Percentiles rank a stretch among this genome's conserved stretches.
Conservation (phyloP, 805 yeast genomes). For the Saccharomycopsis synnaedendra region DNA sequence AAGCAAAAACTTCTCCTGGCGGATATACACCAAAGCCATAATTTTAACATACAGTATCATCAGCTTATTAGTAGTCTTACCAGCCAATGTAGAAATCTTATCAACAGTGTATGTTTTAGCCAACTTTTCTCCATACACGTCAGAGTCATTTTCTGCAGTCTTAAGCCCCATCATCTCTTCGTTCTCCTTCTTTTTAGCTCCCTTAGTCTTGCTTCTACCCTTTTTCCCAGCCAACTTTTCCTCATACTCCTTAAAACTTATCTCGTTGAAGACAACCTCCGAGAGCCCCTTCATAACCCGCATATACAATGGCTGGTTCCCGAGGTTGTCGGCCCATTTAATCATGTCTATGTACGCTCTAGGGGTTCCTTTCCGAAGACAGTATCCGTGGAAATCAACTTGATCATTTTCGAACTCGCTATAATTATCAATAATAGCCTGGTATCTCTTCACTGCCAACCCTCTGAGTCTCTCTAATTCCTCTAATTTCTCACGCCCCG, state of each 20-base stretch:
- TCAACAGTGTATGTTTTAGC: not conserved
- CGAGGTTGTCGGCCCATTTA: conserved; percentile 73
- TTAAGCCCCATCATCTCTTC: conserved; percentile 9
- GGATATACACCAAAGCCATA: conserved; percentile 5
- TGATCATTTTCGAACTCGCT: conserved; percentile 72
- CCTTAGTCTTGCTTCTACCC: conserved; percentile 6
- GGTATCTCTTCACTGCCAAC: conserved; percentile 68
- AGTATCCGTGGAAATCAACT: conserved; percentile 87
- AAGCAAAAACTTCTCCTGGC: conserved; percentile 9
- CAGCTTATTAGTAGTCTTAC: conserved; percentile 3
- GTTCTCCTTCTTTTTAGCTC: conserved; percentile 1
- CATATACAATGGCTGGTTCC: conserved; percentile 56
- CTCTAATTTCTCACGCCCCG: conserved; percentile 30
- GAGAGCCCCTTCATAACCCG: conserved; percentile 60
- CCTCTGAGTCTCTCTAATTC: conserved; percentile 42
- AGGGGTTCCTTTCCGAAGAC: conserved; percentile 84
- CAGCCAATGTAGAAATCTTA: not conserved
- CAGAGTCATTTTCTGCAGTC: conserved; percentile 7
- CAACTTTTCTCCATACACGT: conserved; percentile 9
- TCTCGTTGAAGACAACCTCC: conserved; percentile 36
- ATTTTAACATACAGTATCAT: conserved; percentile 9
- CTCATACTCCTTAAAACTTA: conserved; percentile 10
- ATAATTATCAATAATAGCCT: conserved; percentile 55
- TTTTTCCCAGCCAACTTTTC: conserved; percentile 6
- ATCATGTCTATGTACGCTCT: conserved; percentile 70